Conservation (phyloP, 768 basidiomycete species). For the Tulasnella sp. region DNA sequence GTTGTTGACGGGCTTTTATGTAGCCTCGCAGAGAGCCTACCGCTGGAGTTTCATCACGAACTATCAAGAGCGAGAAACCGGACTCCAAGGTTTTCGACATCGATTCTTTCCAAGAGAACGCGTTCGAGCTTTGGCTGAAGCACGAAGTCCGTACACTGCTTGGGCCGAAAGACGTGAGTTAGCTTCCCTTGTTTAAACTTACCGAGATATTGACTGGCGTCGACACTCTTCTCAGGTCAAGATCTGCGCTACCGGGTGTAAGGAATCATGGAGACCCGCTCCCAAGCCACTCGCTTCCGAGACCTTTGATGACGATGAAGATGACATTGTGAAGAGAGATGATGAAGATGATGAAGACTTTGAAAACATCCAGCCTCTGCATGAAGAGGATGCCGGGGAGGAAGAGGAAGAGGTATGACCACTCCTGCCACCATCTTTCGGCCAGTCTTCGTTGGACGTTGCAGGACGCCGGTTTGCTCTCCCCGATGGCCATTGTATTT, state of each 20-base stretch:
- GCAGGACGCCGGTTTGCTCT: too few species aligned
- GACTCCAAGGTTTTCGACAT: conserved; percentile 19
- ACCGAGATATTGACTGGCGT: neutral
- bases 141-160: conserved; percentile 10
- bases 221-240: neutral
- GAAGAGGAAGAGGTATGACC: neutral
- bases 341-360: neutral
- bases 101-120: conserved; percentile 11
- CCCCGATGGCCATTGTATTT: too few species aligned
- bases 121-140: conserved; percentile 26
- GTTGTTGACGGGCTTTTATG: neutral
- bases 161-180: conserved; percentile 16
- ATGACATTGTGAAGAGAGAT: neutral
- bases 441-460: too few species aligned
- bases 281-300: neutral
- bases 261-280: neutral
- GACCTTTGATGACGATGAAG: neutral
- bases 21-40: neutral
- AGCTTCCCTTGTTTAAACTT: neutral
- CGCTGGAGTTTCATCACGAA: neutral
- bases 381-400: neutral
- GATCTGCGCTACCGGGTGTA: neutral
- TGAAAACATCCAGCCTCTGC: neutral
- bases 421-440: too few species aligned
- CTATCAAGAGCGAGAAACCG: conserved; percentile 9